phyloP scores from a whole-genome alignment of 805 yeast genomes.

The Hanseniaspora valbyensis region DNA sequence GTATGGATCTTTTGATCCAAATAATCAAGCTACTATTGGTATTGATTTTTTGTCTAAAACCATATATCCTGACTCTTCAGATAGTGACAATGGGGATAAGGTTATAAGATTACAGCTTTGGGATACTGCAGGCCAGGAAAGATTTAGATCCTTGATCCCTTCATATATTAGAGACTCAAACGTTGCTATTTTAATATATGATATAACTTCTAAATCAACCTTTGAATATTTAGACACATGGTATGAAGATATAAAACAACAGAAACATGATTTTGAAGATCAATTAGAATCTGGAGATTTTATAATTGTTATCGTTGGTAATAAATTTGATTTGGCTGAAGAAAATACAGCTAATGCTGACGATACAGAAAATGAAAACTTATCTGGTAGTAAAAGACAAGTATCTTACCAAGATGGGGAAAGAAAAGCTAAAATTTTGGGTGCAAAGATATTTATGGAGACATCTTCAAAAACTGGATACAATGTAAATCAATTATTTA shows the following conservation, averaged over 20 bases:
- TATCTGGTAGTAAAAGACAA: constrained; percentile 37
- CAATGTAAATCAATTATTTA: constrained; percentile 80
- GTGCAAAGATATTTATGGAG: constrained; percentile 74
- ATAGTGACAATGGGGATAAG: constrained; percentile 41
- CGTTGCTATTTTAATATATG: constrained; percentile 95
- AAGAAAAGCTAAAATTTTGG: constrained; percentile 54
- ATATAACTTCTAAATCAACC: constrained; percentile 74
- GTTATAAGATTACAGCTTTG: constrained; percentile 90
- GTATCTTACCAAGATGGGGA: constrained; percentile 80
- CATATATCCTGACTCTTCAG: constrained; percentile 64
- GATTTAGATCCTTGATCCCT: constrained; percentile 89
- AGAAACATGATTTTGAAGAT: constrained; percentile 36
- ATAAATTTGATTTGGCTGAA: constrained; percentile 71
- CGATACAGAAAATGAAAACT: neutral
- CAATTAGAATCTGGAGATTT: constrained; percentile 53
- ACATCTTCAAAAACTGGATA: constrained; percentile 92
- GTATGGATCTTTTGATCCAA: constrained; percentile 95
- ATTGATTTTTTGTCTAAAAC: constrained; percentile 91
- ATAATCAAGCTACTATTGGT: constrained; percentile 90
- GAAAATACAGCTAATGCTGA: constrained; percentile 26
- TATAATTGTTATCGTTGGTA: constrained; percentile 81
- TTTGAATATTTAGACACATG: constrained; percentile 79
- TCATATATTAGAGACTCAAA: constrained; percentile 91
- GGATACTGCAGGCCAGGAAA: constrained; percentile 97
- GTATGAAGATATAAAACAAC: constrained; percentile 90